Evolutionary conservation across 306 rosid genomes (phyloP).

Genomic region (Elaeagnus macrophylla): DNA sequence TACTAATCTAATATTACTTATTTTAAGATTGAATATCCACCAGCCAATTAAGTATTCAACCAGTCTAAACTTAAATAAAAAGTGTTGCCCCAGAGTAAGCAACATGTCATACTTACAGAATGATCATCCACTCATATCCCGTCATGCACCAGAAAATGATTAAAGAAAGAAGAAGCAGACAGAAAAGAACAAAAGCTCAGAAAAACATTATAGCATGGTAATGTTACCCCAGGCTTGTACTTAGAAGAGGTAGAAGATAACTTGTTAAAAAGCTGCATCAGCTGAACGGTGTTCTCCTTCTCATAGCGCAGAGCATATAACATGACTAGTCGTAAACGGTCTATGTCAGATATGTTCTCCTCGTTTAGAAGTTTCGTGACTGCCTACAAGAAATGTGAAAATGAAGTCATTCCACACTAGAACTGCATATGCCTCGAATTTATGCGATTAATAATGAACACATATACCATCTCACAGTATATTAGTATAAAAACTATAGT

Average conservation of each 20-base stretch:
- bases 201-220: neutral
- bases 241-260: constrained; percentile 66
- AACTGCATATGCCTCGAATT: neutral
- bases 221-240: constrained; percentile 69
- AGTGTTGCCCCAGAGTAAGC: too few relatives aligned
- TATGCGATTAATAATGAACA: neutral
- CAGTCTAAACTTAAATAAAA: too few relatives aligned
- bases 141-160: too few relatives aligned
- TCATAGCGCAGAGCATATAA: constrained; percentile 84
- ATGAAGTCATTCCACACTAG: constrained; percentile 11
- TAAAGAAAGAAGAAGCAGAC: too few relatives aligned
- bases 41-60: too few relatives aligned
- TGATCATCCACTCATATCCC: too few relatives aligned
- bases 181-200: too few relatives aligned
- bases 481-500: too few relatives aligned
- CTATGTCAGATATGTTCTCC: constrained; percentile 68
- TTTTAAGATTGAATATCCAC: too few relatives aligned
- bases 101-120: too few relatives aligned
- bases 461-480: too few relatives aligned
- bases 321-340: constrained; percentile 74
- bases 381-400: constrained; percentile 47
- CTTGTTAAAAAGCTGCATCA: constrained; percentile 76
- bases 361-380: constrained; percentile 63
- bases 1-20: too few relatives aligned
- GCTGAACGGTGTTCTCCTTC: constrained; percentile 87